Percentiles rank a stretch among this genome's conserved stretches.
Conservation (phyloP, 2,329 filamentous ascomycete species). For the Metarhizium album region DNA sequence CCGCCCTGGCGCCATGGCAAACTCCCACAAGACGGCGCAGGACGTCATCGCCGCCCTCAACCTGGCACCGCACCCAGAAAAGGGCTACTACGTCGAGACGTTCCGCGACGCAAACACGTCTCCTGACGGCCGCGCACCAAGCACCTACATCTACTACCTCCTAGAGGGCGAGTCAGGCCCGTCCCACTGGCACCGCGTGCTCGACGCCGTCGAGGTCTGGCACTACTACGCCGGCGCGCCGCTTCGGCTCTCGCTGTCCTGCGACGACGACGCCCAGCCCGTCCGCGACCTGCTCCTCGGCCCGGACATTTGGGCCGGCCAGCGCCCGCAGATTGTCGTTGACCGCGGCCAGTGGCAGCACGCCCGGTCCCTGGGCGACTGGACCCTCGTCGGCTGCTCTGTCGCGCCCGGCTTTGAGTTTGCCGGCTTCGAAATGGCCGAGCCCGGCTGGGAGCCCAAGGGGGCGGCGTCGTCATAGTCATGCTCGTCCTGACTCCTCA, state of each 20-base stretch:
- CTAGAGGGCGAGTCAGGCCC: slow-evolving; percentile 30
- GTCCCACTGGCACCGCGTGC: slow-evolving; percentile 39
- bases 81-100: slow-evolving; percentile 37
- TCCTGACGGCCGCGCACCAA: slow-evolving; percentile 26
- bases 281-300: slow-evolving; percentile 27
- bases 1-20: slow-evolving; percentile 2
- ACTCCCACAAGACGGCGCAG: slow-evolving; percentile 21
- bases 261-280: slow-evolving; percentile 30
- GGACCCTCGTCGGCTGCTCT: slow-evolving; percentile 35
- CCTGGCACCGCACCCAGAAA: slow-evolving; percentile 34
- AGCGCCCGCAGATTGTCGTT: slow-evolving; percentile 34
- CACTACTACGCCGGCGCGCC: slow-evolving; percentile 44
- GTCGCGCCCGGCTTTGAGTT: slow-evolving; percentile 18
- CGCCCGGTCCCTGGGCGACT: slow-evolving; percentile 32
- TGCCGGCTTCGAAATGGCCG: slow-evolving; percentile 19
- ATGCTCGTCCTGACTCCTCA: no score
- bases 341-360: slow-evolving; percentile 33
- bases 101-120: slow-evolving; percentile 28
- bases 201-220: slow-evolving; percentile 38
- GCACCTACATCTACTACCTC: slow-evolving; percentile 43
- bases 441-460: slow-evolving; percentile 21
- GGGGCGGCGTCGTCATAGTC: background rate
- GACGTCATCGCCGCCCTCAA: slow-evolving; percentile 32
- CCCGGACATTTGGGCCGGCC: slow-evolving; percentile 28
- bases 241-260: slow-evolving; percentile 32